Conservation (phyloP, 2,329 filamentous ascomycete genomes). For the Apiospora koreana region DNA sequence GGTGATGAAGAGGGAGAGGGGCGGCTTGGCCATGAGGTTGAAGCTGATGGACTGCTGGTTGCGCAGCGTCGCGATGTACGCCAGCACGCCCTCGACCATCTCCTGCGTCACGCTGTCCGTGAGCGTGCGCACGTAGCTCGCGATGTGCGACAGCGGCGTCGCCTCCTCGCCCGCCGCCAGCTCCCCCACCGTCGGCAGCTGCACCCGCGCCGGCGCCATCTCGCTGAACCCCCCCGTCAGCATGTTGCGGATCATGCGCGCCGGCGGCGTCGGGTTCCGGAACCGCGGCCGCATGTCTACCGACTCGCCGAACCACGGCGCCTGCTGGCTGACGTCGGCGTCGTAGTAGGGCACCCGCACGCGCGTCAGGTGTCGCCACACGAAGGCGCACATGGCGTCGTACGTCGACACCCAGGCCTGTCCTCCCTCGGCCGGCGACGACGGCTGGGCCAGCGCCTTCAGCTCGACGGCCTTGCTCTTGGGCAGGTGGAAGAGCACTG, state of each 20-base stretch:
- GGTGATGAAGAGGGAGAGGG: conserved; percentile 18
- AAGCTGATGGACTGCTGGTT: conserved; percentile 14
- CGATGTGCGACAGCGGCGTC: conserved; percentile 10
- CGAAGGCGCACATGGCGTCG: conserved; percentile 43
- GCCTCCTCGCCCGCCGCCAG: conserved; percentile 12
- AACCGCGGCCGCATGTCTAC: conserved; percentile 41
- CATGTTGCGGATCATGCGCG: conserved; percentile 38
- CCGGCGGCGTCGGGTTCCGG: conserved; percentile 31
- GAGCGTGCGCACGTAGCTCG: not conserved
- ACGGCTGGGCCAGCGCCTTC: conserved; percentile 37
- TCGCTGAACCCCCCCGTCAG: conserved; percentile 29
- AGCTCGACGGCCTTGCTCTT: conserved; percentile 43
- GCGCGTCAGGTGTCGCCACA: conserved; percentile 41
- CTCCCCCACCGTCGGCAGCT: not conserved
- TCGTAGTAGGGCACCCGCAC: conserved; percentile 37
- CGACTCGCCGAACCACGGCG: conserved; percentile 37
- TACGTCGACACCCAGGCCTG: conserved; percentile 46
- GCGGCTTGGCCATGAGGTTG: conserved; percentile 13
- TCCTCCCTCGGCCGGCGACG: conserved; percentile 18
- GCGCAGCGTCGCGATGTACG: not conserved
- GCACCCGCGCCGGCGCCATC: not conserved
- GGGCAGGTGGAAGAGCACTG: conserved; percentile 43
- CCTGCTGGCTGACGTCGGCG: conserved; percentile 23
- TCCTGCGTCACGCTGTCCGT: conserved; percentile 19
- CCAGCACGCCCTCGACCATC: not conserved